Percentiles rank a stretch among this genome's conserved stretches.
phyloP scores from a whole-genome alignment of 208 protist species.

The Novymonas esmeraldas region DNA sequence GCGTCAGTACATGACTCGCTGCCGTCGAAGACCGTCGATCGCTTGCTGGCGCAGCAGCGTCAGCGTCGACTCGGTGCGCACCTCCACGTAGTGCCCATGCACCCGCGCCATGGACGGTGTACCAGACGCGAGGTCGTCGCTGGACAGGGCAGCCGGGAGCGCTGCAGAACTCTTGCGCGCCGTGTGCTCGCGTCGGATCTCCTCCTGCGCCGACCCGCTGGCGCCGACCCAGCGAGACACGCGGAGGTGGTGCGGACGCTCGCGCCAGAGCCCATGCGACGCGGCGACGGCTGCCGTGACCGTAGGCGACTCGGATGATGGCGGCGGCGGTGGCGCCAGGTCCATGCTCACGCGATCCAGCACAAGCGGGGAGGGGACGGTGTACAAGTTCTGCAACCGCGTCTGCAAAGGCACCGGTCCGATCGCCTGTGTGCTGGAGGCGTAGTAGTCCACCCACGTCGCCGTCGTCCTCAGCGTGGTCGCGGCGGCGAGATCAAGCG shows the following conservation, averaged over 20 bases:
- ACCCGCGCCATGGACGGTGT: not conserved
- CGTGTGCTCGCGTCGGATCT: constrained; percentile 19
- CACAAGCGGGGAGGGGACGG: constrained; percentile 18
- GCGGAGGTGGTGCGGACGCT: not conserved
- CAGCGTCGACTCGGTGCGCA: not conserved
- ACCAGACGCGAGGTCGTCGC: not conserved
- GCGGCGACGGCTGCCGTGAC: not conserved
- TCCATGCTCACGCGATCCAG: constrained; percentile 6
- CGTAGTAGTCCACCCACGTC: constrained; percentile 21
- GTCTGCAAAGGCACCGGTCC: constrained; percentile 3
- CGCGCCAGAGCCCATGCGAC: constrained; percentile 12
- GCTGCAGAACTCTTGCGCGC: not conserved
- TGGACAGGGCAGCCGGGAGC: not conserved
- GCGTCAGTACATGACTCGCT: constrained; percentile 8
- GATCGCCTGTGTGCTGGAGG: constrained; percentile 24
- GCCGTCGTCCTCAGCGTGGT: not conserved
- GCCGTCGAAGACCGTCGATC: constrained; percentile 13
- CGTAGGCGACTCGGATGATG: not conserved
- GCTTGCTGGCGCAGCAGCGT: constrained; percentile 23
- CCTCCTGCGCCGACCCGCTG: constrained; percentile 13
- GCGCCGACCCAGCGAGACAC: not conserved
- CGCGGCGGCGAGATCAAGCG: too few relatives aligned
- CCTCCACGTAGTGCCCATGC: not conserved
- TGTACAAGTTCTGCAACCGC: constrained; percentile 22
- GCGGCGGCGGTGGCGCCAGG: not conserved